Evolutionary conservation across 1,139 yeast species (phyloP).

Genomic region (Petasospora rhodanensis): DNA sequence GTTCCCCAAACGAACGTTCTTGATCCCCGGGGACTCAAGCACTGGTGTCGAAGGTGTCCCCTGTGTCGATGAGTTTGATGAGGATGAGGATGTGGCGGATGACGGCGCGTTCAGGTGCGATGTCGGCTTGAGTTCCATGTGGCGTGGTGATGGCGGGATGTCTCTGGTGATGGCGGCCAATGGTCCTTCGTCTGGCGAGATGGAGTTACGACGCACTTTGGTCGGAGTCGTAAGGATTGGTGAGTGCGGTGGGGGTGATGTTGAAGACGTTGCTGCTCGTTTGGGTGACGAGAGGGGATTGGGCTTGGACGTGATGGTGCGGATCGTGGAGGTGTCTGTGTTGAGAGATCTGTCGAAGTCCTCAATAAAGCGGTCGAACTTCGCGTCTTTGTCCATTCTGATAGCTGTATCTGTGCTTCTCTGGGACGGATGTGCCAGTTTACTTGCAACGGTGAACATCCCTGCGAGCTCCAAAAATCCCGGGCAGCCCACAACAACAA

Average conservation of each 20-base stretch:
- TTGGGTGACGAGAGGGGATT: too few relatives aligned
- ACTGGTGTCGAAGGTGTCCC: too few relatives aligned
- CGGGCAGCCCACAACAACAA: too few relatives aligned
- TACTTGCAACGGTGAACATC: too few relatives aligned
- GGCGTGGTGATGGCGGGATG: constrained; percentile 4
- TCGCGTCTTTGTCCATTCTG: constrained; percentile 15
- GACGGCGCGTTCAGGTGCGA: too few relatives aligned
- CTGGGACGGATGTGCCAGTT: too few relatives aligned
- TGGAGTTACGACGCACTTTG: constrained; percentile 20
- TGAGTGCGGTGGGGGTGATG: too few relatives aligned
- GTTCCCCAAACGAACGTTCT: constrained; percentile 5
- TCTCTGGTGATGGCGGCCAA: constrained; percentile 5
- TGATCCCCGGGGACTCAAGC: constrained; percentile 2
- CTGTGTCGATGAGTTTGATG: too few relatives aligned
- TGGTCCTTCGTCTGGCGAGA: constrained; percentile 22
- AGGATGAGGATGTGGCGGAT: too few relatives aligned
- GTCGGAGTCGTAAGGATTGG: constrained; percentile 25
- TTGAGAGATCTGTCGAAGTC: constrained; percentile 22
- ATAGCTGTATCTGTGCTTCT: neutral
- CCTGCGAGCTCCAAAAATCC: too few relatives aligned
- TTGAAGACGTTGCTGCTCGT: too few relatives aligned
- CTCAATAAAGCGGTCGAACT: constrained; percentile 25
- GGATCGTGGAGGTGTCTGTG: constrained; percentile 24
- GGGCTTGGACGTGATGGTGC: constrained; percentile 13
- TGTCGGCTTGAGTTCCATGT: constrained; percentile 6